A percentile compares a stretch with the other conserved stretches of the same genome.
phyloP scores from a whole-genome alignment of 371 early-diverging fungal species.

The Apophysomyces trapeziformis region DNA sequence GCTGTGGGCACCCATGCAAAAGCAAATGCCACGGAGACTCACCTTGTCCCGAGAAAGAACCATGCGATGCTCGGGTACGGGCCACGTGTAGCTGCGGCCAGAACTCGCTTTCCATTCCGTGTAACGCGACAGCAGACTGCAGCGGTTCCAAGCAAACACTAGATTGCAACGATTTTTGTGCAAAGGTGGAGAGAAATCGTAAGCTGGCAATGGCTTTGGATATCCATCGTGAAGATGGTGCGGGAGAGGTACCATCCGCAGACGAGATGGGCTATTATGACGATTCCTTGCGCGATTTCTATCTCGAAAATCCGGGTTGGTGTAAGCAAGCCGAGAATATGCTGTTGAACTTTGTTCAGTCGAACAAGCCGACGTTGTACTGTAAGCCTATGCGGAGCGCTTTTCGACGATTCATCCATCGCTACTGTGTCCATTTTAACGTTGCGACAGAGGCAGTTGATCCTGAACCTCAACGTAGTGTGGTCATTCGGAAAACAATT shows the following conservation, averaged over 20 bases:
- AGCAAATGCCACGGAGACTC: conserved; percentile 66
- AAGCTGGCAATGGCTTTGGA: conserved; percentile 73
- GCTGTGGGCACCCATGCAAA: conserved; percentile 75
- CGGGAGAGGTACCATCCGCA: conserved; percentile 9
- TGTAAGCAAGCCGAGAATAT: conserved; percentile 65
- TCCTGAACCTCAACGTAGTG: conserved; percentile 74
- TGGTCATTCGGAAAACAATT: conserved; percentile 61
- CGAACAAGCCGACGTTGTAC: conserved; percentile 49
- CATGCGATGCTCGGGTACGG: conserved; percentile 57
- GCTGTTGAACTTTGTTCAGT: conserved; percentile 62
- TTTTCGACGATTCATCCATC: conserved; percentile 73
- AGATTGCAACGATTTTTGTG: conserved; percentile 74
- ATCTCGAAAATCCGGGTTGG: conserved; percentile 58
- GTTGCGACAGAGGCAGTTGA: conserved; percentile 72
- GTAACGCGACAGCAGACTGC: conserved; percentile 60
- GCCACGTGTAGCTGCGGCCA: conserved; percentile 79
- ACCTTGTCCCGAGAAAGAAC: conserved; percentile 64
- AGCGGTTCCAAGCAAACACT: conserved; percentile 50
- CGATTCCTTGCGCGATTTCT: conserved; percentile 65
- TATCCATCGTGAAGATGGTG: conserved; percentile 45
- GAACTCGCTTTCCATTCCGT: conserved; percentile 55
- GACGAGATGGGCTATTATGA: conserved; percentile 63
- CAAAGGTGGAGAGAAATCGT: conserved; percentile 74
- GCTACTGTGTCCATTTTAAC: conserved; percentile 68
- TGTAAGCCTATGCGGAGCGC: conserved; percentile 72